These are phyloP conservation scores for Noccaea bulbosa DNA, from an alignment of 345 rosid species.

Conservation along the genomic window DNA sequence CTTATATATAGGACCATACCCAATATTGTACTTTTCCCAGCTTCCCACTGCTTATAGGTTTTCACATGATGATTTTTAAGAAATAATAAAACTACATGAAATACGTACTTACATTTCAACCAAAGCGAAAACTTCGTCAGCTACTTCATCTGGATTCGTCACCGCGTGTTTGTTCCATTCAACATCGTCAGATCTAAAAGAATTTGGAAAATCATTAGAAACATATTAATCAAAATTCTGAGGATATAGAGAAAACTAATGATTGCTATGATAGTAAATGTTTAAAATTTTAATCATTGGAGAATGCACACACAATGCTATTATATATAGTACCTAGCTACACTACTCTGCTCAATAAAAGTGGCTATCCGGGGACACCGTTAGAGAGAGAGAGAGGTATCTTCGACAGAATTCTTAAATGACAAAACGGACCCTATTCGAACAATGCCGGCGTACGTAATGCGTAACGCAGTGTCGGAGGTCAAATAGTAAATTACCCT, in stretches of 20 bases:
- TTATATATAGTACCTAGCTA: no score
- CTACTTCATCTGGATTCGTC: constrained; percentile 73
- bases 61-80: background rate
- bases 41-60: background rate
- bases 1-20: constrained; percentile 35
- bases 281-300: constrained; percentile 5
- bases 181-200: constrained; percentile 43
- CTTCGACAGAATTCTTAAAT: constrained; percentile 6
- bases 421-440: constrained; percentile 25
- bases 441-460: background rate
- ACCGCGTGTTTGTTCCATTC: constrained; percentile 70
- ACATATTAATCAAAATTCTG: background rate
- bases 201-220: background rate
- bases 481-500: constrained; percentile 31
- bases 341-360: constrained; percentile 48
- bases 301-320: constrained; percentile 8
- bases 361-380: constrained; percentile 48
- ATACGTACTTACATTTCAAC: constrained; percentile 61
- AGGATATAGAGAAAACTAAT: constrained; percentile 30
- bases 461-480: constrained; percentile 3
- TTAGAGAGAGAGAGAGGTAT: constrained; percentile 31
- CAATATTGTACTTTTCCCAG: constrained; percentile 26
- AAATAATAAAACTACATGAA: background rate
- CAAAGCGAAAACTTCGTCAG: constrained; percentile 60
- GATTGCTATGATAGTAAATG: constrained; percentile 12